Evolutionary conservation across 2,329 filamentous ascomycete species (phyloP), one percentile per base, ranked within the genome.

Genomic region (Colletotrichum chlorophyti): DNA sequence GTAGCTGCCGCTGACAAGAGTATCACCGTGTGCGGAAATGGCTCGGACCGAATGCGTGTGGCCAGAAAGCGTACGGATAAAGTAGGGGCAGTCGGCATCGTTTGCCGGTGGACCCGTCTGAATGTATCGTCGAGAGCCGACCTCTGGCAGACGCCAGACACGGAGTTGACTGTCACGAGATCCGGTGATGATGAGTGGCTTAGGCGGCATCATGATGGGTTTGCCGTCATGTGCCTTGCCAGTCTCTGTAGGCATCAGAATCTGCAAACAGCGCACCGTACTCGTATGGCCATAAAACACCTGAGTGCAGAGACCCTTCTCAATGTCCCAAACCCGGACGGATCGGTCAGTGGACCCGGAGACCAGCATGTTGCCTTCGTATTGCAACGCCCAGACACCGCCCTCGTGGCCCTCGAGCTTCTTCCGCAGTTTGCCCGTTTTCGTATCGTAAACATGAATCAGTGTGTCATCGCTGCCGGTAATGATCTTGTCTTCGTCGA

Each of bases 251-350:
- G 95, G 93, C 82, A 96, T 90, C 38, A 99, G 80, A 54, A 99
- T 98, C 70, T 98, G 93, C 60, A 99, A 79, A 70, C 95, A 99
- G 63, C 95, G 89, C 4, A 99, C 95, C 12, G 95, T 99, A 37
- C 94, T 98, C 9, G 95, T 99, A 70, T 99, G 95, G 1, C 95
- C 96, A 69, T 97, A 93, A 71, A 99, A 99, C 1, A 97, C 89
- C 70, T 99, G 95, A 10, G 93, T 94, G 73, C 94, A 97, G 41
- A 91, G 85, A 1, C 93, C 95, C 66, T 90, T 90, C 69, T 96
- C 92, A 63, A 99, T 97, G 70, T 99, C 94, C 95, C 95, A 99
- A 0, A 99, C 94, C n/a, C 95, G 88, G n/a, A 99, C 95, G 10
- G 95, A 96, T 42, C 95, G 84, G 74, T 99, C 95, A 0, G 95